Base-by-base conservation (phyloP, 352 stramenopile genomes). In the Thraustotheca clavata region DNA sequence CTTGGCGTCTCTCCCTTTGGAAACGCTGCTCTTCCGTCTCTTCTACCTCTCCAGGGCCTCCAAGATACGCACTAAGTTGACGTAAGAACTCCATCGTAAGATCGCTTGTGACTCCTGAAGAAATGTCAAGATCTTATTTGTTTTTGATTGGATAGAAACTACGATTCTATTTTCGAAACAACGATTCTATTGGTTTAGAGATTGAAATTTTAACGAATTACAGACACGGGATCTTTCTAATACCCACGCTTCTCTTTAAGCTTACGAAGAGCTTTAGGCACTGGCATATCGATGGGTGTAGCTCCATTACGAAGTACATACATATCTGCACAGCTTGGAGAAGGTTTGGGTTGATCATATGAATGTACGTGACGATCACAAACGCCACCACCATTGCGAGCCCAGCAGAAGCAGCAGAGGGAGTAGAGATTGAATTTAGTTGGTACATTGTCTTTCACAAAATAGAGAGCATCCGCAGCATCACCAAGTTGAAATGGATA, bases 381-480 rank as follows among this genome's bases (percentile, higher is more conserved):
- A 68, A 76, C 90, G 20, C 81, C 80, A 50, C 80, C 85, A 43
- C 85, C 85, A 59, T 94, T 94, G 47, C 73, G 79, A 31, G 85
- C 82, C 27, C 62, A 71, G 73, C 77, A 88, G 67, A 83, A 94
- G 70, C 79, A 94, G 4, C 80, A 46, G 71, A 80, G 81, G 67
- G 85, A 94, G 71, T 92, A 94, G n/a, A 94, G 73, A 52, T 94
- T 94, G 69, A 68, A 88, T 60, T 94, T 94, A 55, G 85, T 94
- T 38, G 85, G 85, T 33, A 94, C 79, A 69, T 94, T 80, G 20
- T 79, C 73, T 27, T 91, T 83, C 34, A 87, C 79, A 63, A 88
- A 94, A 46, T 60, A 68, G 65, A 91, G 86, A n/a, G 83, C 85
- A 60, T 86, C 77, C 29, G 89, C 72, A 0, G 69, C 73, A 54